Percentiles rank a stretch among this genome's conserved stretches.
Evolutionary conservation across 306 rosid species (phyloP).

Genomic region (Sechiopsis laciniata): DNA sequence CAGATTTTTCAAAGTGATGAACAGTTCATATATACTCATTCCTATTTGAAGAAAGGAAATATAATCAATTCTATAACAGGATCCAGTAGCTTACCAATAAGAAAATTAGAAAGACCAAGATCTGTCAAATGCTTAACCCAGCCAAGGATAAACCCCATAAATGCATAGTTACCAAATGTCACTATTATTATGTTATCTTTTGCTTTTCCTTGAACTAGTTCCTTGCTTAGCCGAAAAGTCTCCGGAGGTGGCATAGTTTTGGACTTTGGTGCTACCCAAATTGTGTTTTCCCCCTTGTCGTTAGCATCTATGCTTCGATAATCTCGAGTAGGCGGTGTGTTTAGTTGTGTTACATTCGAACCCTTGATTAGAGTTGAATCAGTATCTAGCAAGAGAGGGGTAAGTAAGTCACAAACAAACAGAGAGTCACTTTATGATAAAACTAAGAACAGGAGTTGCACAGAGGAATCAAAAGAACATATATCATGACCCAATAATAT

Average conservation of each 20-base stretch:
- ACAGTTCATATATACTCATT: too few relatives aligned
- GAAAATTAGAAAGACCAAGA: constrained; percentile 68
- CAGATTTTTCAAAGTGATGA: too few relatives aligned
- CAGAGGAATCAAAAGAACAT: background rate
- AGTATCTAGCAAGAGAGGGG: constrained; percentile 31
- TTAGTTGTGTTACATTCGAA: too few relatives aligned
- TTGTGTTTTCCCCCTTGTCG: background rate
- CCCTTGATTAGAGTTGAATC: constrained; percentile 26
- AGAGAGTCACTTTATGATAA: background rate
- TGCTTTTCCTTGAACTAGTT: constrained; percentile 67
- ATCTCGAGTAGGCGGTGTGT: constrained; percentile 22
- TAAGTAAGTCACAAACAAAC: background rate
- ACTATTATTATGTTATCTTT: constrained; percentile 70
- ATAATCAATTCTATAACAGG: too few relatives aligned
- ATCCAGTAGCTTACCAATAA: constrained; percentile 60
- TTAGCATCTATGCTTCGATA: constrained; percentile 24
- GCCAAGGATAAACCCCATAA: constrained; percentile 84
- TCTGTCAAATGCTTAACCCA: constrained; percentile 89
- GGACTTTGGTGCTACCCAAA: constrained; percentile 48
- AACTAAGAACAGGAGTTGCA: background rate
- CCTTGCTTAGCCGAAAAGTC: constrained; percentile 53
- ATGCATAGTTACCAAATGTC: constrained; percentile 94
- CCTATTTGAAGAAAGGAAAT: too few relatives aligned
- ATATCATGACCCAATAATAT: background rate
- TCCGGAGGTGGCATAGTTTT: constrained; percentile 59